Base-by-base conservation (phyloP, 768 basidiomycete genomes). In the Termitomyces sp. region DNA sequence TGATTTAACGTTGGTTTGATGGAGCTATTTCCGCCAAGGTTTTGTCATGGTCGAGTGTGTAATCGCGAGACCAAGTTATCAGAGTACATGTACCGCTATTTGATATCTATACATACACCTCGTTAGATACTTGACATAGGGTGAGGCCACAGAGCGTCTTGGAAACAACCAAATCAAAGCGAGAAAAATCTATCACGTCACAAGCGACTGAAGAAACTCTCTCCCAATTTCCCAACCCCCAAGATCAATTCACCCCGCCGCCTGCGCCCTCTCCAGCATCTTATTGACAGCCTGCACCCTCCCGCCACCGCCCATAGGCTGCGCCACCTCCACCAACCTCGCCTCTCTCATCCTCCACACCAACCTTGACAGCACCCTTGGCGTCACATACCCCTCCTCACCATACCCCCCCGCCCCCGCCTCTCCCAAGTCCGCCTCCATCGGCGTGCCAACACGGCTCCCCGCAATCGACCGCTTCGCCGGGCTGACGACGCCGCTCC, bases 221-320 rank as follows among this genome's bases (percentile, higher is more conserved):
- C 24, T 37, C 4, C 5, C 37, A 34, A 33, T 3, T n/a, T n/a
- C 24, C 36, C 7, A 12, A 26, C 13, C 10, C 5, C 29, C 4
- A 10, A 22, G n/a, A n/a, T n/a, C n/a, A n/a, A 33, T 5, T 61
- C 47, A 84, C 1, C 84, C 83, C 8, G 78, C 84, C 24, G 84
- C 84, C 64, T 88, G 87, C 4, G 86, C 78, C 68, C 88, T 77
- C 68, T 89, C 89, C 64, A 91, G 67, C 73, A 87, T 78, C 72
- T 87, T 88, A 69, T 91, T 90, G 6, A 89, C 77, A 1, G 78
- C 81, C 26, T 80, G 71, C 0, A 82, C 78, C 37, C 83, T 70
- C 16, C 79, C 82, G 51, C 68, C 75, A 39, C 79, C 82, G 51
- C 68, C 75, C 39, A 78, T 66, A 7, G 78, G 73, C 63, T 80